phyloP scores from a whole-genome alignment of 306 rosid species.

The Quercus engelmannii region DNA sequence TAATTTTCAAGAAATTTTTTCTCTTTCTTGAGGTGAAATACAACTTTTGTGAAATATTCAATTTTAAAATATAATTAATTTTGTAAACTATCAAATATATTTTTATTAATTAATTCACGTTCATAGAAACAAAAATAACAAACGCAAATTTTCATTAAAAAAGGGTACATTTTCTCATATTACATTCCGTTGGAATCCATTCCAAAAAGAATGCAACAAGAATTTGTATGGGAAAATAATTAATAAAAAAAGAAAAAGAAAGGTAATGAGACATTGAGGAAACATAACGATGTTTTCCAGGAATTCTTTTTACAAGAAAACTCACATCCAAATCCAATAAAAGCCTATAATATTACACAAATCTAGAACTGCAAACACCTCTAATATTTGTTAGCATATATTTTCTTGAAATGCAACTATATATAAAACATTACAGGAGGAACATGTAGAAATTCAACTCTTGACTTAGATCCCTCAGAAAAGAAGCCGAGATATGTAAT shows the following conservation, averaged over 20 bases:
- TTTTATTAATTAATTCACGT: no score
- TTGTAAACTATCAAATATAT: no score
- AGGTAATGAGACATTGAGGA: not conserved
- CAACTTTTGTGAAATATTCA: no score
- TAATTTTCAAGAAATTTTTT: no score
- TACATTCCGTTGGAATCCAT: no score
- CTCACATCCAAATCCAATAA: not conserved
- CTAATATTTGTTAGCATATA: not conserved
- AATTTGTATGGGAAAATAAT: not conserved
- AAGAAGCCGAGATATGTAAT: not conserved
- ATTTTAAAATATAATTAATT: no score
- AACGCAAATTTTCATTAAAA: no score
- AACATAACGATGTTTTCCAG: not conserved
- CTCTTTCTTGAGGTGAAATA: no score
- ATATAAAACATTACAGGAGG: not conserved
- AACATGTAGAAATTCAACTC: not conserved
- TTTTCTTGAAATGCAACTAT: not conserved
- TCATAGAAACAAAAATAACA: no score
- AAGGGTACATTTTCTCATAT: no score
- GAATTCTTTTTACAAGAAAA: not conserved
- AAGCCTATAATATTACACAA: not conserved
- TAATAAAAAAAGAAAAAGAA: not conserved
- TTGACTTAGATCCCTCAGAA: not conserved
- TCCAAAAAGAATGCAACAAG: not conserved
- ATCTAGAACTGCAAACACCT: not conserved